Percentiles rank a stretch among this genome's conserved stretches.
Evolutionary conservation across 257 asterid genomes (phyloP).

Genomic region (Ligustrum vulgare): DNA sequence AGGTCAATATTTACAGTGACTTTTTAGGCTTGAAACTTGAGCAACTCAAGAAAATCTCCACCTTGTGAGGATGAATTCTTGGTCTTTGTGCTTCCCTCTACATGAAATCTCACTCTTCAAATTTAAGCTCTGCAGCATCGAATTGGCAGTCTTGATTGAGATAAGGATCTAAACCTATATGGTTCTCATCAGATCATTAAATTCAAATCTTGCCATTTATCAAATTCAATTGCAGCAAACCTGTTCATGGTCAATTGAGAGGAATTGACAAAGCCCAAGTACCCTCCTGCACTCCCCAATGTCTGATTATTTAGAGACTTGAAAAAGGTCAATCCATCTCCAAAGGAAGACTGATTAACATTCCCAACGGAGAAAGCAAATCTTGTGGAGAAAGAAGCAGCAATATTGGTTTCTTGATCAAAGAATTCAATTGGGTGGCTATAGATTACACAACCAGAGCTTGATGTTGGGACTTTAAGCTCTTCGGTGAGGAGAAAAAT

Average conservation of each 20-base stretch:
- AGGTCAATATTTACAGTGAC: constrained; percentile 64
- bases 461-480: constrained; percentile 78
- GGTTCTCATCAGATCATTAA: constrained; percentile 78
- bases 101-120: constrained; percentile 73
- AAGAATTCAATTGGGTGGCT: constrained; percentile 65
- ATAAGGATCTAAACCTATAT: constrained; percentile 78
- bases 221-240: constrained; percentile 86
- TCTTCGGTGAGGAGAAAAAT: constrained; percentile 80
- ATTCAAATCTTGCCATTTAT: constrained; percentile 63
- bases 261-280: constrained; percentile 76
- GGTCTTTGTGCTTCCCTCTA: no score
- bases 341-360: constrained; percentile 66
- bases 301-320: constrained; percentile 73
- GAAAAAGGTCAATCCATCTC: constrained; percentile 85
- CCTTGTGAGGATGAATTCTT: no score
- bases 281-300: constrained; percentile 80
- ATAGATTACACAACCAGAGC: constrained; percentile 84
- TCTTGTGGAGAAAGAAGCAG: constrained; percentile 80
- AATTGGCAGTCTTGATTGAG: constrained; percentile 66
- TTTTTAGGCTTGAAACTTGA: constrained; percentile 61
- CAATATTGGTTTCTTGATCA: constrained; percentile 54
- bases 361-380: constrained; percentile 67
- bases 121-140: constrained; percentile 33
- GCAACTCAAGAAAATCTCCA: constrained; percentile 76
- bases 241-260: constrained; percentile 62